Evolutionary conservation across 2,329 filamentous ascomycete genomes (phyloP).

Genomic region (Cryphonectria parasitica): DNA sequence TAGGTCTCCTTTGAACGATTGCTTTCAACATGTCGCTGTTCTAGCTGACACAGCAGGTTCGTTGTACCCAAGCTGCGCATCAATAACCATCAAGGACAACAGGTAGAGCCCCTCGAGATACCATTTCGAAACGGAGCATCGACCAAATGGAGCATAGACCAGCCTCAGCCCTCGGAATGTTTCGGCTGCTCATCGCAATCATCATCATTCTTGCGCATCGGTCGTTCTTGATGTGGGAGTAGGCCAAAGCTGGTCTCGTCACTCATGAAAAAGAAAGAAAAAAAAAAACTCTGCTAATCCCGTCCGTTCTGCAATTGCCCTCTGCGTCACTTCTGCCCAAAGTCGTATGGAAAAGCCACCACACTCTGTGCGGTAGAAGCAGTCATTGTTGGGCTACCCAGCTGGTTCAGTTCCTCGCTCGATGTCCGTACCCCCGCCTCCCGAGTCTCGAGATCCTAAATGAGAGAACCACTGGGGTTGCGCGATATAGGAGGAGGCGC

Average conservation of each 20-base stretch:
- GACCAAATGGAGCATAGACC: neutral
- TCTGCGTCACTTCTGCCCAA: neutral
- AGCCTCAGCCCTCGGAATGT: neutral
- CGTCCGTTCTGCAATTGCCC: neutral
- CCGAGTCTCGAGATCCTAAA: neutral
- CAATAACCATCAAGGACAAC: neutral
- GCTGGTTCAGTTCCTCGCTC: neutral
- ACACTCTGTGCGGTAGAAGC: neutral
- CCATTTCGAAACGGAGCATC: neutral
- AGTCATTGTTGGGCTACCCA: neutral
- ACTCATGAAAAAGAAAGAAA: neutral
- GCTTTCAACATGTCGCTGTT: neutral
- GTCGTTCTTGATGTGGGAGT: neutral
- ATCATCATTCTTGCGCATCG: neutral
- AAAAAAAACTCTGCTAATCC: neutral
- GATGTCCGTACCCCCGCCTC: neutral
- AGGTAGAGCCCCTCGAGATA: neutral
- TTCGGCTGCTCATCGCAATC: neutral
- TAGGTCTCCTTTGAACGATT: neutral
- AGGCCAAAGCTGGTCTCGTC: neutral
- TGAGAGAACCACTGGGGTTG: neutral
- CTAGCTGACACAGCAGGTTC: neutral
- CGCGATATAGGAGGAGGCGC: neutral
- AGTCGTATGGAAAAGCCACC: neutral
- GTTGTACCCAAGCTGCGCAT: neutral